phyloP scores from a whole-genome alignment of 2,329 filamentous ascomycete species.

The Paecilomyces sp. region DNA sequence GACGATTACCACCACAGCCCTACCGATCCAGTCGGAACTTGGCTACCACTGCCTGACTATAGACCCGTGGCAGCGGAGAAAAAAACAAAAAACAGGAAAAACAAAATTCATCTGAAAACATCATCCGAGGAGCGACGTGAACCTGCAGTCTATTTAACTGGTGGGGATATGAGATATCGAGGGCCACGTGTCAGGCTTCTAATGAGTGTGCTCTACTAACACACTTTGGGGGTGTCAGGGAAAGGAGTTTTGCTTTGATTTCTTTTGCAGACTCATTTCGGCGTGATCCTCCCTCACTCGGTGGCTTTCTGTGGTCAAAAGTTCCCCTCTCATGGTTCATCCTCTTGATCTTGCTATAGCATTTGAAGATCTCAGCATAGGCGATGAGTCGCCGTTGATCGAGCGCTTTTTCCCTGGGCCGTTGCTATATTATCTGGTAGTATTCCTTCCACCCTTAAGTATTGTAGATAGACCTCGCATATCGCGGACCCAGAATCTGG shows the following conservation, averaged over 20 bases:
- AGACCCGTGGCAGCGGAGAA: not conserved
- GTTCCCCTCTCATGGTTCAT: not conserved
- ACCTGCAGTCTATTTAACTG: conserved; percentile 5
- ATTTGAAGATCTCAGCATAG: not conserved
- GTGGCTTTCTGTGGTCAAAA: not conserved
- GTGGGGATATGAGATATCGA: not conserved
- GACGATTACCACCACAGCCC: not conserved
- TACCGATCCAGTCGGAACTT: not conserved
- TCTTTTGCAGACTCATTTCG: not conserved
- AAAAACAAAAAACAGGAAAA: not conserved
- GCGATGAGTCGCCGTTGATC: not conserved
- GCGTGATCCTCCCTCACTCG: not conserved
- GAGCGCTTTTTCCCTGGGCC: not conserved
- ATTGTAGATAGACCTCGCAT: not conserved
- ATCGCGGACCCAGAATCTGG: not conserved
- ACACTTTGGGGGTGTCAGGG: not conserved
- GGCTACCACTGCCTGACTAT: not conserved
- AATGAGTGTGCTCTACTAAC: not conserved
- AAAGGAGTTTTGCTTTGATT: not conserved
- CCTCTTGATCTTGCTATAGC: not conserved
- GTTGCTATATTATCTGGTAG: not conserved
- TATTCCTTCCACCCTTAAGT: not conserved
- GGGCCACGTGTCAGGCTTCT: not conserved
- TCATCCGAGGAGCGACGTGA: not conserved
- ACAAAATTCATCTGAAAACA: not conserved